Evolutionary conservation across 768 basidiomycete species (phyloP).

Genomic region (Leccinum sublutescens): DNA sequence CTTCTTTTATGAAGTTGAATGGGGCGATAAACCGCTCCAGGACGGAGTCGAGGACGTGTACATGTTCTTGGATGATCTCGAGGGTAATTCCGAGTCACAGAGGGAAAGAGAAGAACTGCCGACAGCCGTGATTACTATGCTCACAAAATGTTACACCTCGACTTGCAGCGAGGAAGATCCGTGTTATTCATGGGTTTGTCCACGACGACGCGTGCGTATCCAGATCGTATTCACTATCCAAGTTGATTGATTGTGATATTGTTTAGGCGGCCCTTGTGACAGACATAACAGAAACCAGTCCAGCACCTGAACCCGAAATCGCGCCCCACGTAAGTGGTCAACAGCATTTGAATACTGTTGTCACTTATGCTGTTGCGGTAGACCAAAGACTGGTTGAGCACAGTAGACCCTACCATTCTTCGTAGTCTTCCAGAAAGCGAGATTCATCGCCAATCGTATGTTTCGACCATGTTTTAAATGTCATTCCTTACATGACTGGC

Average conservation of each 20-base stretch:
- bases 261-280: conserved; percentile 24
- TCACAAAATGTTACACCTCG: conserved; percentile 89
- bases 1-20: conserved; percentile 97
- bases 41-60: conserved; percentile 94
- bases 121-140: conserved; percentile 84
- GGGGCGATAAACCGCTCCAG: conserved; percentile 78
- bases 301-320: conserved; percentile 28
- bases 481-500: conserved; percentile 1
- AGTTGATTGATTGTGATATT: conserved; percentile 12
- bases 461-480: not conserved
- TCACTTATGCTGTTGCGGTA: conserved; percentile 15
- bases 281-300: conserved; percentile 23
- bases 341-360: conserved; percentile 11
- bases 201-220: conserved; percentile 52
- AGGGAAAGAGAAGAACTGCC: conserved; percentile 73
- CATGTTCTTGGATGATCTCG: conserved; percentile 84
- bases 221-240: not conserved
- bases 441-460: conserved; percentile 74
- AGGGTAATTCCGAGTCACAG: conserved; percentile 57
- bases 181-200: conserved; percentile 85
- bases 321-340: conserved; percentile 31
- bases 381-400: conserved; percentile 50
- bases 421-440: conserved; percentile 70
- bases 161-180: conserved; percentile 76
- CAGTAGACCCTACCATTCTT: conserved; percentile 49